A percentile compares a stretch with the other conserved stretches of the same genome.
phyloP scores from a whole-genome alignment of 768 basidiomycete species.

The Leccinum ochraceum region DNA sequence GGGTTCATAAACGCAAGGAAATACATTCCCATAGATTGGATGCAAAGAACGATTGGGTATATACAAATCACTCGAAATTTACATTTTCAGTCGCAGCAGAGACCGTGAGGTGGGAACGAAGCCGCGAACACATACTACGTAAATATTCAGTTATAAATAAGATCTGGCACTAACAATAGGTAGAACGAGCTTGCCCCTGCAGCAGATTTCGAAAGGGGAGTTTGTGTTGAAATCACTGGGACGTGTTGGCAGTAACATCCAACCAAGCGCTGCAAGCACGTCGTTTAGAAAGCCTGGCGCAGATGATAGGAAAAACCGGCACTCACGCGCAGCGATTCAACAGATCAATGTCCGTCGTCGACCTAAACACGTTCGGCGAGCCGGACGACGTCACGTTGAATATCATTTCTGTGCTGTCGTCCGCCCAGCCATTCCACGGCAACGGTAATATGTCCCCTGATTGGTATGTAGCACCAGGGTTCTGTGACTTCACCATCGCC shows the following conservation, averaged over 20 bases:
- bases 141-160: not conserved
- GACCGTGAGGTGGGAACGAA: too few species aligned
- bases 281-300: not conserved
- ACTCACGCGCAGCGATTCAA: slow-evolving; percentile 35
- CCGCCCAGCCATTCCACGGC: slow-evolving; percentile 18
- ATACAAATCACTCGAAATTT: too few species aligned
- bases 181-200: not conserved
- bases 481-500: slow-evolving; percentile 18
- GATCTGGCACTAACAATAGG: not conserved
- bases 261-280: slow-evolving; percentile 9
- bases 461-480: slow-evolving; percentile 20
- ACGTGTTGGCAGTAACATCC: not conserved
- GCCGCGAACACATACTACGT: too few species aligned
- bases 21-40: too few species aligned
- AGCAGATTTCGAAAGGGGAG: not conserved
- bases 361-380: slow-evolving; percentile 32
- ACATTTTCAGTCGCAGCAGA: too few species aligned
- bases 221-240: slow-evolving; percentile 5
- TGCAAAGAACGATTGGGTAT: too few species aligned
- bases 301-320: not conserved
- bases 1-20: too few species aligned
- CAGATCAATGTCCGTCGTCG: slow-evolving; percentile 33
- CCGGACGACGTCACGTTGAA: slow-evolving; percentile 39
- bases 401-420: slow-evolving; percentile 41
- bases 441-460: slow-evolving; percentile 17